These are phyloP conservation scores for Pyrenochaeta sp. DNA, from an alignment of 2,329 filamentous ascomycete genomes.

Conservation along the genomic window DNA sequence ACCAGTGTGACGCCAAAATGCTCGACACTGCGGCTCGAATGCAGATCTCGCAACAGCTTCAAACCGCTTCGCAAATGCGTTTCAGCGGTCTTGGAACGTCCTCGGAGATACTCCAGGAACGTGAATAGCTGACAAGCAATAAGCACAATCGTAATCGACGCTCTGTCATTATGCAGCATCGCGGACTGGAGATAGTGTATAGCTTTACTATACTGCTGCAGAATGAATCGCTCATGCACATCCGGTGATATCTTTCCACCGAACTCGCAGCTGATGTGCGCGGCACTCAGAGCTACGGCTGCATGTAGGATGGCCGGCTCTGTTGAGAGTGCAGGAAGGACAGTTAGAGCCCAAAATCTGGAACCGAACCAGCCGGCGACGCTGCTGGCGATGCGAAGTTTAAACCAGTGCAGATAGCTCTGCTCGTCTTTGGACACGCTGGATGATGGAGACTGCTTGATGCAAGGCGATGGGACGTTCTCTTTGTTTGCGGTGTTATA, in stretches of 20 bases:
- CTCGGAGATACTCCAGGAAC: slow-evolving; percentile 51
- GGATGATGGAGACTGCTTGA: too few relatives aligned
- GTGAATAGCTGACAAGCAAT: slow-evolving; percentile 54
- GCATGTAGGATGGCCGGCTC: slow-evolving; percentile 55
- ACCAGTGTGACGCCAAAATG: neutral
- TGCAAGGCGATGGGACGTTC: too few relatives aligned
- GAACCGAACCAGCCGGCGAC: slow-evolving; percentile 12
- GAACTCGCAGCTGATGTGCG: slow-evolving; percentile 30
- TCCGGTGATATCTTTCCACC: slow-evolving; percentile 14
- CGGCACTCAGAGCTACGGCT: slow-evolving; percentile 50
- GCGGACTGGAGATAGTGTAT: slow-evolving; percentile 45
- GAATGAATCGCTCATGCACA: slow-evolving; percentile 38
- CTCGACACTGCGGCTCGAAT: slow-evolving; percentile 4
- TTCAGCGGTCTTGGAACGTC: slow-evolving; percentile 47
- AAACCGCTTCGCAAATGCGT: slow-evolving; percentile 54
- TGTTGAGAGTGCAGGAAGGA: slow-evolving; percentile 49
- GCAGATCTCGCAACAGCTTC: slow-evolving; percentile 43
- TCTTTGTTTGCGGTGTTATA: slow-evolving; percentile 2
- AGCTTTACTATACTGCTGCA: slow-evolving; percentile 52
- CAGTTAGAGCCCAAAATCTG: slow-evolving; percentile 49
- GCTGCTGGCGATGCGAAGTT: slow-evolving; percentile 2
- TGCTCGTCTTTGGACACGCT: slow-evolving; percentile 6
- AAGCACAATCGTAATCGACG: slow-evolving; percentile 46
- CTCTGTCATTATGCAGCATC: slow-evolving; percentile 16
- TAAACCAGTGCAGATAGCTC: slow-evolving; percentile 9